A percentile compares a stretch with the other conserved stretches of the same genome.
These are phyloP conservation scores for Volvox reticuliferus DNA, from an alignment of 139 green algal species.

Conservation along the genomic window DNA sequence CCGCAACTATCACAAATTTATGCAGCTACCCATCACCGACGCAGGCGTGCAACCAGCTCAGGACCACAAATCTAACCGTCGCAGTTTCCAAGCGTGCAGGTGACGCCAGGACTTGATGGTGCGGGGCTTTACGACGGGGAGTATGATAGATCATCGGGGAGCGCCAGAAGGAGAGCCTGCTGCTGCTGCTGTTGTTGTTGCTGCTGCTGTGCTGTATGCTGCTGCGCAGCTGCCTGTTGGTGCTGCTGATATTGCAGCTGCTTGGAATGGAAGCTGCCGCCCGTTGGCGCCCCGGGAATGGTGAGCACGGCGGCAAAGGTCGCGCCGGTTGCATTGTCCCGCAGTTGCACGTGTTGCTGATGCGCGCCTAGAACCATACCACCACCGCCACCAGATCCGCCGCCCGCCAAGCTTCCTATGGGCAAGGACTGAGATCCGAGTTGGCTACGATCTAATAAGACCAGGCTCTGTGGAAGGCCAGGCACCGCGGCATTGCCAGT, in stretches of 20 bases:
- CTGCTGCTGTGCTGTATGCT: not conserved
- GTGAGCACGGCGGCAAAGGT: conserved; percentile 14
- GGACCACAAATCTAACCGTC: no score
- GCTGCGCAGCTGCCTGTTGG: not conserved
- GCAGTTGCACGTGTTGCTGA: conserved; percentile 22
- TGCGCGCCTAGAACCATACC: not conserved
- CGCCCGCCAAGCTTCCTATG: not conserved
- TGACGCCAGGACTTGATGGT: no score
- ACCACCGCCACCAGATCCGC: not conserved
- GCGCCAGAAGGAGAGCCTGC: not conserved
- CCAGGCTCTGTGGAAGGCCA: not conserved
- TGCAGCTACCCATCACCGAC: no score
- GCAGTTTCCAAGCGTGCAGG: no score
- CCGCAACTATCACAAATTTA: no score
- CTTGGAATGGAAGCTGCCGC: not conserved
- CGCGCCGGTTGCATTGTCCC: conserved; percentile 19
- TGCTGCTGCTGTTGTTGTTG: not conserved
- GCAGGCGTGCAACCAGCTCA: no score
- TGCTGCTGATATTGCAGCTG: not conserved
- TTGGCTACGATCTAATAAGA: not conserved
- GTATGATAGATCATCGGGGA: conserved; percentile 41
- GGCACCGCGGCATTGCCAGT: not conserved
- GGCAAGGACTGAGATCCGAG: not conserved
- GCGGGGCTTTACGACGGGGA: conserved; percentile 13
- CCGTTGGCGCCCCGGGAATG: not conserved